Conservation (phyloP, 176 grass and related monocot species). For the Lolium perenne region DNA sequence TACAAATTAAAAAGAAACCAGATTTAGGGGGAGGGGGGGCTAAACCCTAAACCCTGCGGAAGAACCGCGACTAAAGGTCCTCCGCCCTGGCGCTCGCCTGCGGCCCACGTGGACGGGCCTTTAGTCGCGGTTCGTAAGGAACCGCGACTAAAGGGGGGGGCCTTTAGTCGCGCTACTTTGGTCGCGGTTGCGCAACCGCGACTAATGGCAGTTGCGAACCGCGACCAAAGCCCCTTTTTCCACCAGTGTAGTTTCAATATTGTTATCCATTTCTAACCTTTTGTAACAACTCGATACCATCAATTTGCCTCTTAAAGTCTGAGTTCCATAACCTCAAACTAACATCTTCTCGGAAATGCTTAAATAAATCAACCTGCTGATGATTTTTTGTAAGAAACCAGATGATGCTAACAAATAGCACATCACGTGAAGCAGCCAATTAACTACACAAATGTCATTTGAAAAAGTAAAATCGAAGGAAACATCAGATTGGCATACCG, state of each 20-base stretch:
- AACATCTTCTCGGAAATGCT: conserved; percentile 94
- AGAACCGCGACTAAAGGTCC: too few species aligned
- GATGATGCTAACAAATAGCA: not conserved
- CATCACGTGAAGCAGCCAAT: not conserved
- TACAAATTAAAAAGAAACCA: too few species aligned
- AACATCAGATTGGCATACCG: not conserved
- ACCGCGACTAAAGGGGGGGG: too few species aligned
- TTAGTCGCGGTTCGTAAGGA: too few species aligned
- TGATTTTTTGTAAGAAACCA: conserved; percentile 22
- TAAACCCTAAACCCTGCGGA: too few species aligned
- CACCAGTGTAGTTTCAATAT: conserved; percentile 36
- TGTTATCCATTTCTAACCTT: conserved; percentile 66
- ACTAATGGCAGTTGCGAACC: too few species aligned
- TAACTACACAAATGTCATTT: not conserved
- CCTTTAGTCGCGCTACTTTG: too few species aligned
- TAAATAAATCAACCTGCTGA: conserved; percentile 84
- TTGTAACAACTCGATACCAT: conserved; percentile 93
- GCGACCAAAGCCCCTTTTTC: too few species aligned
- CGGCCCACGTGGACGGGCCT: too few species aligned
- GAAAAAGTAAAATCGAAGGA: not conserved
- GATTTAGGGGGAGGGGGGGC: too few species aligned
- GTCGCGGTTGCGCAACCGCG: too few species aligned
- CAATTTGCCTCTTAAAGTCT: conserved; percentile 98
- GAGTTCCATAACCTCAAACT: conserved; percentile 88
- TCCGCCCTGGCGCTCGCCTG: too few species aligned